Conservation (phyloP, 192 early-diverging fungal species). For the Umbelopsis sp. region DNA sequence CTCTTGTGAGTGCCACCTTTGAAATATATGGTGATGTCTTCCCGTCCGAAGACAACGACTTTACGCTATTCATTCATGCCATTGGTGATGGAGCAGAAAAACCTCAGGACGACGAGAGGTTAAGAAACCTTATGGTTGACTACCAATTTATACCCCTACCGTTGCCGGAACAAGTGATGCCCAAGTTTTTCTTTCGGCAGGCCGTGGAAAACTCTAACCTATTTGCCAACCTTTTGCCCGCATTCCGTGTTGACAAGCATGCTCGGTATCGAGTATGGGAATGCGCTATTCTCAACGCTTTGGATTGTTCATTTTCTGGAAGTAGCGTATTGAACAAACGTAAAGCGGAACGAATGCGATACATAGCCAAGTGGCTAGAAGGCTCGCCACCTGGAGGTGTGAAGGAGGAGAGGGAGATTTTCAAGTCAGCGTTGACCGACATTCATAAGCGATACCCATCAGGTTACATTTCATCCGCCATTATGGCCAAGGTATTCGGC, state of each 20-base stretch:
- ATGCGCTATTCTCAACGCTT: background rate
- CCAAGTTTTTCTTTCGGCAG: background rate
- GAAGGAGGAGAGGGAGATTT: background rate
- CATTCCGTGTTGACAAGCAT: background rate
- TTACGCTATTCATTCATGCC: background rate
- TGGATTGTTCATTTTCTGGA: background rate
- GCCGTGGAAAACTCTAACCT: background rate
- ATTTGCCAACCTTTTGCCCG: background rate
- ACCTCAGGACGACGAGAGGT: too few relatives aligned
- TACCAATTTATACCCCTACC: background rate
- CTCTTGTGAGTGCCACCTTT: background rate
- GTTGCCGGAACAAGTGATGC: constrained; percentile 10
- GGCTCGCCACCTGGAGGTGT: background rate
- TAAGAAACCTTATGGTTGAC: background rate
- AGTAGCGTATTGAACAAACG: background rate
- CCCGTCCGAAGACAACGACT: background rate
- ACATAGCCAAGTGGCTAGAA: constrained; percentile 1
- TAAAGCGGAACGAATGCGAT: background rate
- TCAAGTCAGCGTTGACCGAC: background rate
- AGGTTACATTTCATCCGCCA: background rate
- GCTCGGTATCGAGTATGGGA: constrained; percentile 3
- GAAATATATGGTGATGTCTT: constrained; percentile 11
- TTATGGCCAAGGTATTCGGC: background rate
- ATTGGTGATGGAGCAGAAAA: background rate
- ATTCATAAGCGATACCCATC: background rate